Percentiles rank a stretch among this genome's conserved stretches.
Conservation (phyloP, 306 rosid species). For the Lupinus albus region DNA sequence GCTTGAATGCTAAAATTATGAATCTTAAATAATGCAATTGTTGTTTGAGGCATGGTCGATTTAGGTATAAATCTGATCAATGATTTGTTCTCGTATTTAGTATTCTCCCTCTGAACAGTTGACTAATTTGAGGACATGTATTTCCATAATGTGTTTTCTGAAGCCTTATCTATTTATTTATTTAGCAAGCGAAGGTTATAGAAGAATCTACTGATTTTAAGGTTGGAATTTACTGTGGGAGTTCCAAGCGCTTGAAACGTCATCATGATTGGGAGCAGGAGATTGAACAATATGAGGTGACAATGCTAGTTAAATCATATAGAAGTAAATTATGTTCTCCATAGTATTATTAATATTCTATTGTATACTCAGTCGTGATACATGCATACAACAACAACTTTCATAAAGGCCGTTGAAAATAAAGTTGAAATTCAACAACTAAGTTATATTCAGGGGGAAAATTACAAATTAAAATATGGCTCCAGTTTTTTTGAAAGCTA, state of each 20-base stretch:
- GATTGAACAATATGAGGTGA: conserved; percentile 77
- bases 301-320: conserved; percentile 31
- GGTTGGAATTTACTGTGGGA: conserved; percentile 71
- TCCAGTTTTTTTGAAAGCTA: not conserved
- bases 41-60: not conserved
- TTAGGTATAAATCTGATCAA: conserved; percentile 12
- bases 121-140: conserved; percentile 6
- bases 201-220: conserved; percentile 74
- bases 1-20: conserved; percentile 17
- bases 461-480: not conserved
- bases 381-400: not conserved
- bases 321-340: conserved; percentile 25
- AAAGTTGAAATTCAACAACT: conserved; percentile 16
- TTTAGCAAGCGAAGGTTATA: conserved; percentile 83
- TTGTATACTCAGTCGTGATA: not conserved
- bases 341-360: conserved; percentile 13
- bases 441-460: not conserved
- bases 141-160: conserved; percentile 27
- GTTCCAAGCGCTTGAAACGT: conserved; percentile 57
- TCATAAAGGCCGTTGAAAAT: conserved; percentile 13
- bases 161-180: conserved; percentile 36
- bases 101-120: conserved; percentile 18
- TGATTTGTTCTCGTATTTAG: conserved; percentile 14
- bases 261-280: conserved; percentile 73
- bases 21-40: conserved; percentile 14